Percentiles rank a stretch among this genome's conserved stretches.
These are phyloP conservation scores for Gremmenia infestans DNA, from an alignment of 2,329 filamentous ascomycete genomes.

Conservation along the genomic window DNA sequence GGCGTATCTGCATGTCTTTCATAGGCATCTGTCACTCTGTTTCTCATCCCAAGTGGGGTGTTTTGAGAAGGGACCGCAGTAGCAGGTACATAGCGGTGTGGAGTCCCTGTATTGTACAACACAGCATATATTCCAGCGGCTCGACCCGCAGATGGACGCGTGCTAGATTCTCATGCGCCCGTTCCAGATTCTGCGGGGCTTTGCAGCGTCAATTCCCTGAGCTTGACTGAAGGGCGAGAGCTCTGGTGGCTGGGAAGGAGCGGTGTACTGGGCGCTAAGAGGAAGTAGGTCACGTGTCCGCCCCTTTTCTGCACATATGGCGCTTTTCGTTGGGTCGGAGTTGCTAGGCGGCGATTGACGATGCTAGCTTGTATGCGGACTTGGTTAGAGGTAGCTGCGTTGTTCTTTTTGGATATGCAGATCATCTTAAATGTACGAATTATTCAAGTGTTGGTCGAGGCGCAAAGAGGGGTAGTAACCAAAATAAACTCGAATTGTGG, in stretches of 20 bases:
- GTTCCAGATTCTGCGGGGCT: constrained; percentile 8
- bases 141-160: constrained; percentile 24
- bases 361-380: background rate
- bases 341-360: background rate
- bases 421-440: background rate
- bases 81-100: constrained; percentile 20
- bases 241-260: constrained; percentile 5
- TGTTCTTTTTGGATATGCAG: background rate
- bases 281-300: constrained; percentile 3
- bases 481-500: background rate
- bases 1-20: background rate
- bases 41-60: background rate
- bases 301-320: background rate
- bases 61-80: background rate
- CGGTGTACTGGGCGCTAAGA: constrained; percentile 15
- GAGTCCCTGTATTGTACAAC: constrained; percentile 19
- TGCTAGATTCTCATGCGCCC: constrained; percentile 21
- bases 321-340: background rate
- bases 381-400: background rate
- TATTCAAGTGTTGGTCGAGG: background rate
- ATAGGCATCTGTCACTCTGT: background rate
- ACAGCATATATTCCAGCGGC: constrained; percentile 18
- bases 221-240: background rate
- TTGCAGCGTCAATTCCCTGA: constrained; percentile 10
- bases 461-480: background rate